These are phyloP conservation scores for Wickerhamiella parazyma DNA, from an alignment of 805 yeast genomes.

Conservation along the genomic window DNA sequence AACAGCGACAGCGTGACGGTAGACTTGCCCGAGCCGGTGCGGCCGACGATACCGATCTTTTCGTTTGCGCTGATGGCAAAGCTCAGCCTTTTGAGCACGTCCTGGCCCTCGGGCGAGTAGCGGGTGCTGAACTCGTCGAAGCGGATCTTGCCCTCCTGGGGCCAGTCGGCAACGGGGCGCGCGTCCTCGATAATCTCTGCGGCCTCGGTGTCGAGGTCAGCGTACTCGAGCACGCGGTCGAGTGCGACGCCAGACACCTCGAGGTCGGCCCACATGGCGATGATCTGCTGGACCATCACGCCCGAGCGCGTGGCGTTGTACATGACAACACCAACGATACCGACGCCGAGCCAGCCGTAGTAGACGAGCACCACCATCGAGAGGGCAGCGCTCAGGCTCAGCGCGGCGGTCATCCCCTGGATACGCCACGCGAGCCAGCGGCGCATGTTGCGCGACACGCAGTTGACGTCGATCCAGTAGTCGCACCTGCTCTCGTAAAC, in stretches of 20 bases:
- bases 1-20: constrained; percentile 59
- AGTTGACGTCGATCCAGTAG: constrained; percentile 30
- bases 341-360: constrained; percentile 55
- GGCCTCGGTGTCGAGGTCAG: constrained; percentile 69
- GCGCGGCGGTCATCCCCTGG: constrained; percentile 69
- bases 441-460: constrained; percentile 69
- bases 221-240: constrained; percentile 72
- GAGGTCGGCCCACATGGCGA: constrained; percentile 82
- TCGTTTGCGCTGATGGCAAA: constrained; percentile 56
- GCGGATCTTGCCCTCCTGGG: constrained; percentile 49
- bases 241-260: constrained; percentile 88
- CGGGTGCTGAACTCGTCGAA: constrained; percentile 65
- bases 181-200: constrained; percentile 50
- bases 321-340: constrained; percentile 78
- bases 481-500: constrained; percentile 18
- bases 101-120: constrained; percentile 65
- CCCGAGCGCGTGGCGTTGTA: constrained; percentile 79
- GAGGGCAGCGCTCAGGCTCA: constrained; percentile 67
- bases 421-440: constrained; percentile 89
- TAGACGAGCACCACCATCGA: constrained; percentile 51
- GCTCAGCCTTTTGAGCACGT: constrained; percentile 56
- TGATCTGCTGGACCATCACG: constrained; percentile 78
- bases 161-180: constrained; percentile 66
- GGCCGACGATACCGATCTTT: constrained; percentile 88
- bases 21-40: constrained; percentile 94